These are phyloP conservation scores for Diospyros lotus DNA, from an alignment of 148 eudicot genomes.

Conservation along the genomic window DNA sequence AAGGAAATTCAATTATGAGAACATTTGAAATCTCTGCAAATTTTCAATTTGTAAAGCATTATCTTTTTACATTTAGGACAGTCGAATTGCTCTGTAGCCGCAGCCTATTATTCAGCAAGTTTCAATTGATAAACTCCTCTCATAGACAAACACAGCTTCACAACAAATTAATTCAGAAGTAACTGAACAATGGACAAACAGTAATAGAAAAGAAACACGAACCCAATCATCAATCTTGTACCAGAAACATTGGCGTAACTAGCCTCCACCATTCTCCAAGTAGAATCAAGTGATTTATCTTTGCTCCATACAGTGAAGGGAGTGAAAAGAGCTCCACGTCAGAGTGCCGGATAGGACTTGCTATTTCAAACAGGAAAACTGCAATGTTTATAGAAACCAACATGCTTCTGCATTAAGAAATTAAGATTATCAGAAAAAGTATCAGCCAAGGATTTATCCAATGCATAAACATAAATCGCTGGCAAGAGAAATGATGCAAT, in stretches of 20 bases:
- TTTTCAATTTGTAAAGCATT: no score
- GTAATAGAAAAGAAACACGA: slow-evolving; percentile 50
- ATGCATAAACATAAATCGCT: background rate
- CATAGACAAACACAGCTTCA: background rate
- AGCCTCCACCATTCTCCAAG: slow-evolving; percentile 96
- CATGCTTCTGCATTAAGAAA: slow-evolving; percentile 51
- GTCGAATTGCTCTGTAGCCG: background rate
- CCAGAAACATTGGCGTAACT: slow-evolving; percentile 95
- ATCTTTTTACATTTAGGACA: background rate
- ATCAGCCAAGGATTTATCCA: background rate
- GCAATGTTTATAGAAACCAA: slow-evolving; percentile 68
- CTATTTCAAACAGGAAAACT: slow-evolving; percentile 71
- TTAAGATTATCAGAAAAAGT: background rate
- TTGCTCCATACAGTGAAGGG: slow-evolving; percentile 75
- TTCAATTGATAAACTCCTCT: background rate
- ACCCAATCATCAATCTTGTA: slow-evolving; percentile 72
- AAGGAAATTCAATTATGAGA: no score
- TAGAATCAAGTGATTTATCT: slow-evolving; percentile 71
- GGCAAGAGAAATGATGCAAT: background rate
- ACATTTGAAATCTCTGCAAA: no score
- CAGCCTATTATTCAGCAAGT: background rate
- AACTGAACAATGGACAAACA: slow-evolving; percentile 9
- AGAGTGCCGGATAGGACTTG: slow-evolving; percentile 66
- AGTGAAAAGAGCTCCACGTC: slow-evolving; percentile 60
- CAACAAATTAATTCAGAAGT: background rate